phyloP scores from a whole-genome alignment of 768 basidiomycete genomes.

The Xerocomellus dryophilus region DNA sequence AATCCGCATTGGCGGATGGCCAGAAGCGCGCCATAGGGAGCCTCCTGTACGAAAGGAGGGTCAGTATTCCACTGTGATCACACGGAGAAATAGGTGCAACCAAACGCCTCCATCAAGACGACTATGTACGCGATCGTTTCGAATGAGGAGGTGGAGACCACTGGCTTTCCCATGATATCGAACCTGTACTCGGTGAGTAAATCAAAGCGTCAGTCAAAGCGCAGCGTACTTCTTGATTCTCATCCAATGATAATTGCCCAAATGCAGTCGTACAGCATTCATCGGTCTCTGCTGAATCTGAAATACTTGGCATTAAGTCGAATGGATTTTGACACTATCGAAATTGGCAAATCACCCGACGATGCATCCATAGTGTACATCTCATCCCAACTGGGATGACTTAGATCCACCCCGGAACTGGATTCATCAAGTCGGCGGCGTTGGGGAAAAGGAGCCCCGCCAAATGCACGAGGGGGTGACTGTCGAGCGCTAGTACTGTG shows the following conservation, averaged over 20 bases:
- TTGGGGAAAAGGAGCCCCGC: conserved; percentile 40
- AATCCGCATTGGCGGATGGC: conserved; percentile 53
- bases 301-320: conserved; percentile 18
- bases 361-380: conserved; percentile 56
- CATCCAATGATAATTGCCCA: conserved; percentile 71
- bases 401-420: conserved; percentile 3
- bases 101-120: conserved; percentile 68
- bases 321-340: not conserved
- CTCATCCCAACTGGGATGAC: conserved; percentile 50
- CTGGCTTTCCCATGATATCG: conserved; percentile 80
- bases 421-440: conserved; percentile 43
- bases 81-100: conserved; percentile 35
- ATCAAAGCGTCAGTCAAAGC: not conserved
- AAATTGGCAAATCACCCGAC: conserved; percentile 26
- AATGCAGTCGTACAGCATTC: conserved; percentile 53
- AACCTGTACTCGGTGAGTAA: conserved; percentile 46
- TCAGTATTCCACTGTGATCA: conserved; percentile 11
- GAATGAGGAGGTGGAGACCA: conserved; percentile 71
- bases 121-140: conserved; percentile 62
- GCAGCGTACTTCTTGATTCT: conserved; percentile 61
- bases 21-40: conserved; percentile 74
- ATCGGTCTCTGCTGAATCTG: conserved; percentile 38
- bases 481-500: conserved; percentile 6
- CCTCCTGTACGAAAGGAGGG: conserved; percentile 41
- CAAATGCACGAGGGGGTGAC: conserved; percentile 27